Conservation (phyloP, 176 grass and related monocot genomes). For the sorghum (Sorghum bicolor) region Sorghum_bicolor_NCBIv3 NC_012870.2:70229001-70229500, state of each 20-base stretch:
- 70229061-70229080: not conserved
- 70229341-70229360: not conserved
- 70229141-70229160: slow-evolving; percentile 46
- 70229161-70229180: not conserved
- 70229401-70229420: not conserved
- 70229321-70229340: not conserved
- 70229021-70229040: not conserved
- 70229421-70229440: not conserved
- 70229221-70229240: slow-evolving; percentile 24
- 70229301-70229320: slow-evolving; percentile 26
- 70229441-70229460: not conserved
- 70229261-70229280: slow-evolving; percentile 29
- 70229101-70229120: not conserved
- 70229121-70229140: slow-evolving; percentile 26
- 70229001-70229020: not conserved
- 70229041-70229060: not conserved
- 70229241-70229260: slow-evolving; percentile 4
- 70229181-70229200: slow-evolving; percentile 6
- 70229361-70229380: too few species aligned
- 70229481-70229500: not conserved
- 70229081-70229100: not conserved
- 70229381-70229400: not conserved
- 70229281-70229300: slow-evolving; percentile 44
- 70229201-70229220: not conserved
- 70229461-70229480: not conserved